Conservation (phyloP, 2,329 filamentous ascomycete species). For the Colletotrichum sp. region DNA sequence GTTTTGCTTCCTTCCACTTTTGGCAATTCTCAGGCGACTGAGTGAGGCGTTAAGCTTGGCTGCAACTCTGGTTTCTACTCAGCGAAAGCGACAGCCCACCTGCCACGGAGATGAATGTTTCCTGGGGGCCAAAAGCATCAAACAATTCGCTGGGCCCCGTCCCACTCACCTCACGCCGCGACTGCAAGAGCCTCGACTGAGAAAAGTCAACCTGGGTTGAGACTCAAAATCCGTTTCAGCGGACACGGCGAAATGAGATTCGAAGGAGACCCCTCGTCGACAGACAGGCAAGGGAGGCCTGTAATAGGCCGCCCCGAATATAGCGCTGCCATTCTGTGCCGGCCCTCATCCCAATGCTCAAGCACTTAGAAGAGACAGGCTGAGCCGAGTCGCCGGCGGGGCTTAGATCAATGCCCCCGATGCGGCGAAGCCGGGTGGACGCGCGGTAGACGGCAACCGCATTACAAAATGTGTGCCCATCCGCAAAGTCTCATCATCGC, state of each 20-base stretch:
- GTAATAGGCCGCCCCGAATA: not conserved
- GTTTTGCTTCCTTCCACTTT: slow-evolving; percentile 1
- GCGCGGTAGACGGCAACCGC: not conserved
- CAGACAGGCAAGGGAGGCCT: slow-evolving; percentile 1
- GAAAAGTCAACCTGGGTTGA: not conserved
- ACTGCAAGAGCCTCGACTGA: slow-evolving; percentile 8
- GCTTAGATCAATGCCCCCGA: not conserved
- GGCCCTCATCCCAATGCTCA: not conserved
- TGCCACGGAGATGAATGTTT: not conserved
- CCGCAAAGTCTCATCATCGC: not conserved
- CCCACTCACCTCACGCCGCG: slow-evolving; percentile 4
- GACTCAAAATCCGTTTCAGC: slow-evolving; percentile 13
- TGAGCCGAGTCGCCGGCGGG: not conserved
- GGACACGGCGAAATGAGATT: not conserved
- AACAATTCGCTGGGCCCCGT: not conserved
- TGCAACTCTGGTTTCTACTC: not conserved
- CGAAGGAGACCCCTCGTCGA: not conserved
- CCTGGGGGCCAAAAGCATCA: not conserved
- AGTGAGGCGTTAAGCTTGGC: not conserved
- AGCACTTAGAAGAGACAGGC: not conserved
- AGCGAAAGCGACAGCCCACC: not conserved
- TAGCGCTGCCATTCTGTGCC: not conserved
- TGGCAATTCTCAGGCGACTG: not conserved
- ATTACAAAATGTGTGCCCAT: not conserved
- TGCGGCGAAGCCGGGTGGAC: not conserved